Percentiles rank a stretch among this genome's conserved stretches.
Evolutionary conservation across 768 basidiomycete genomes (phyloP).

Genomic region (Boletus rufocinnamomeus): DNA sequence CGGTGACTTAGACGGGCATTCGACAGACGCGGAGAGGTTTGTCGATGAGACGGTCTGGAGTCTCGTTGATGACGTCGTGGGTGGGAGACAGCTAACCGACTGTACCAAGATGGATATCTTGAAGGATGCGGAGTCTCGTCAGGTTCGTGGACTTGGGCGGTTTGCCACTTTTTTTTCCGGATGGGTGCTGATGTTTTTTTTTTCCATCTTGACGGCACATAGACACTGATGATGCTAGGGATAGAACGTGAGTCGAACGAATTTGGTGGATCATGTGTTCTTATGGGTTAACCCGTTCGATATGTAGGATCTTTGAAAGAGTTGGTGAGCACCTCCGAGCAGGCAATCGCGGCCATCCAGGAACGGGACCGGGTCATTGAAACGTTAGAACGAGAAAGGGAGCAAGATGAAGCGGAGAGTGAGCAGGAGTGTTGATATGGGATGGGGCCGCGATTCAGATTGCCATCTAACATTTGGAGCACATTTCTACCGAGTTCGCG

Average conservation of each 20-base stretch:
- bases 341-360: conserved; percentile 31
- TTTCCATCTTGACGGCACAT: background rate
- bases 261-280: background rate
- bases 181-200: background rate
- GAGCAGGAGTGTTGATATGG: background rate
- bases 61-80: conserved; percentile 44
- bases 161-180: background rate
- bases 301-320: conserved; percentile 35
- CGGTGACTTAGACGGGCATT: conserved; percentile 12
- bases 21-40: conserved; percentile 4
- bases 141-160: conserved; percentile 32
- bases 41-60: conserved; percentile 29
- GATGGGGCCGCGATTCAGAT: background rate
- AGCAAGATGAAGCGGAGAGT: conserved; percentile 2
- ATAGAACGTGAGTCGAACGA: conserved; percentile 44
- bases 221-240: conserved; percentile 47
- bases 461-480: background rate
- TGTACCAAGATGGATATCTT: conserved; percentile 43
- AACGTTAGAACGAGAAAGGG: conserved; percentile 7
- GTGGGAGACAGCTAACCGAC: conserved; percentile 35
- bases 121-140: conserved; percentile 43
- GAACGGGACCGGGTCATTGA: conserved; percentile 33
- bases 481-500: background rate
- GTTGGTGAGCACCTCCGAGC: conserved; percentile 38
- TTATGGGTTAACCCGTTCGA: background rate